Conservation (phyloP, 352 stramenopile genomes). For the Phytophthora nicotianae region DNA sequence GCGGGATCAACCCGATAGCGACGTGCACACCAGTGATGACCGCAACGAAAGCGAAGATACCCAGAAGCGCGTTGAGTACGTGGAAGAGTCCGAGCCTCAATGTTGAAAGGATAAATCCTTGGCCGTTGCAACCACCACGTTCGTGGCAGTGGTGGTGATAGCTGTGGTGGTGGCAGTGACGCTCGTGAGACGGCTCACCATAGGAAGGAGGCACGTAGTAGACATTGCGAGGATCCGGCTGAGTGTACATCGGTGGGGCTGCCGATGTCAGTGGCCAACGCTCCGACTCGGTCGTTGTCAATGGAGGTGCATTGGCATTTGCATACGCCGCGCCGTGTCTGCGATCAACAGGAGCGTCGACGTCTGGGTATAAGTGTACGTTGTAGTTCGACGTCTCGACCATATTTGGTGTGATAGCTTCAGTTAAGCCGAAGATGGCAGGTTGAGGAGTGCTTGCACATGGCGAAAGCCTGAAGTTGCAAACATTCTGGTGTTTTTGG, state of each 20-base stretch:
- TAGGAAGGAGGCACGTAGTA: constrained; percentile 45
- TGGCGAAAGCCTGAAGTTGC: background rate
- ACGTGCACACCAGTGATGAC: constrained; percentile 49
- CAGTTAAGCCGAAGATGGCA: constrained; percentile 1
- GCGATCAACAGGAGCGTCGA: constrained; percentile 19
- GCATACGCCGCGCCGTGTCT: constrained; percentile 10
- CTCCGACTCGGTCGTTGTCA: constrained; percentile 22
- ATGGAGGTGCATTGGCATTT: constrained; percentile 16
- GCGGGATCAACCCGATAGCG: constrained; percentile 49
- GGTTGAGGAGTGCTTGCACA: constrained; percentile 12
- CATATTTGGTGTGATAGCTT: constrained; percentile 19
- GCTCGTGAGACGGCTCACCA: constrained; percentile 13
- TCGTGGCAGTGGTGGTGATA: constrained; percentile 25
- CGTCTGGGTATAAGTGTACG: constrained; percentile 24
- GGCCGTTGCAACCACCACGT: constrained; percentile 5
- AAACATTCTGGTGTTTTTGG: constrained; percentile 13
- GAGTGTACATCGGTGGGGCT: constrained; percentile 15
- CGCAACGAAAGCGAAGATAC: constrained; percentile 49
- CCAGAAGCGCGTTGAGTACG: constrained; percentile 62
- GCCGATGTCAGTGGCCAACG: constrained; percentile 26
- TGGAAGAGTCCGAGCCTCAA: constrained; percentile 68
- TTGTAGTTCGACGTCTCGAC: constrained; percentile 18
- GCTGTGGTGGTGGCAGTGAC: constrained; percentile 26
- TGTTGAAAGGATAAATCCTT: constrained; percentile 42
- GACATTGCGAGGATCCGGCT: constrained; percentile 16